A percentile compares a stretch with the other conserved stretches of the same genome.
Evolutionary conservation across 805 yeast genomes (phyloP).

Genomic region (Saccharomycopsis synnaedendra): DNA sequence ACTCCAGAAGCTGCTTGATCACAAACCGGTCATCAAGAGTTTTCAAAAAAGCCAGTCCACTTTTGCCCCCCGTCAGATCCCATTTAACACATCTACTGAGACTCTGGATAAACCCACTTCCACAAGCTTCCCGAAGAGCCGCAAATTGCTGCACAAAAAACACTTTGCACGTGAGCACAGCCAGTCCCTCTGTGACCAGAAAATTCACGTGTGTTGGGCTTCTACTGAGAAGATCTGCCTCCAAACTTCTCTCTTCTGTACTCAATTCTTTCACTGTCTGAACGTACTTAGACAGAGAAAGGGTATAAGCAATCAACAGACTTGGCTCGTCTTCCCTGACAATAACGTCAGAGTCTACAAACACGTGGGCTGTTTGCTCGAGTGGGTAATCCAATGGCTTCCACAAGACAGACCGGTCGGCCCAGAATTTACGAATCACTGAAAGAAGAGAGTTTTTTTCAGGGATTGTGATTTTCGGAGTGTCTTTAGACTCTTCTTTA

Average conservation of each 20-base stretch:
- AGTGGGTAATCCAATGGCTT: conserved; percentile 82
- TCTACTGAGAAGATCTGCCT: conserved; percentile 62
- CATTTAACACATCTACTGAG: conserved; percentile 88
- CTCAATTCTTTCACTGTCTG: conserved; percentile 40
- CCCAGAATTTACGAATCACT: conserved; percentile 88
- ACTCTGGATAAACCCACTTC: conserved; percentile 74
- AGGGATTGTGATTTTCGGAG: background rate
- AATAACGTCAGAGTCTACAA: conserved; percentile 86
- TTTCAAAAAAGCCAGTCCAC: conserved; percentile 89
- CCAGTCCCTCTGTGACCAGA: conserved; percentile 75
- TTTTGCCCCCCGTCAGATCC: conserved; percentile 95
- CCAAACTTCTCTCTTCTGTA: conserved; percentile 28
- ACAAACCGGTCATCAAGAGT: conserved; percentile 85
- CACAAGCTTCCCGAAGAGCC: conserved; percentile 81
- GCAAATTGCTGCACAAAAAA: conserved; percentile 96
- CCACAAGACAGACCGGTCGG: conserved; percentile 95
- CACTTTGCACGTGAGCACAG: conserved; percentile 81
- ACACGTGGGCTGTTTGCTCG: conserved; percentile 70
- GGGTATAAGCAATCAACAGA: conserved; percentile 70
- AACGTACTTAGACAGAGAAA: conserved; percentile 42
- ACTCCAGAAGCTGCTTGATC: conserved; percentile 76
- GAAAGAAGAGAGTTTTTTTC: conserved; percentile 62
- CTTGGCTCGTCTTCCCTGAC: conserved; percentile 96
- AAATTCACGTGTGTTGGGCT: conserved; percentile 86
- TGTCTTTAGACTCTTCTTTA: background rate